Evolutionary conservation across 2,329 filamentous ascomycete genomes (phyloP).

Genomic region (Thermoascus crustaceus): DNA sequence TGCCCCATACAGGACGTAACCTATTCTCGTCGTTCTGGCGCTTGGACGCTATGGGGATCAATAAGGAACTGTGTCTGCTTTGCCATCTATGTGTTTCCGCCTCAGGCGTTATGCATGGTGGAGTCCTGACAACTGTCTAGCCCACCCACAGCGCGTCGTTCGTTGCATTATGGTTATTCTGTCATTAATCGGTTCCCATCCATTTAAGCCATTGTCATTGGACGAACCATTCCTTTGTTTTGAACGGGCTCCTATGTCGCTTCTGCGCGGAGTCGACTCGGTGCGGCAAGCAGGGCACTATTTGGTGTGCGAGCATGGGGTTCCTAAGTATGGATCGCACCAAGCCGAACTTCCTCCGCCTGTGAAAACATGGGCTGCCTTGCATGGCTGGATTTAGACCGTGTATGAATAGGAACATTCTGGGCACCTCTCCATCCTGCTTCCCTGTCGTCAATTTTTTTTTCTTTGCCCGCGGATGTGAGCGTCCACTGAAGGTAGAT

Average conservation of each 20-base stretch:
- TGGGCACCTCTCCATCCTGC: neutral
- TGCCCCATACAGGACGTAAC: no score
- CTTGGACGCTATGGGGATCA: slow-evolving; percentile 3
- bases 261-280: slow-evolving; percentile 2
- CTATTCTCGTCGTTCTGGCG: neutral
- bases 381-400: neutral
- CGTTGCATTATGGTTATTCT: neutral
- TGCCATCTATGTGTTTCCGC: slow-evolving; percentile 9
- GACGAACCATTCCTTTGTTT: slow-evolving; percentile 2
- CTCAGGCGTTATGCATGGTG: slow-evolving; percentile 14
- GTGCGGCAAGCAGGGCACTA: neutral
- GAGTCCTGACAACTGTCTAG: slow-evolving; percentile 19
- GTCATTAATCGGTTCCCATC: slow-evolving; percentile 5
- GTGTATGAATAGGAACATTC: slow-evolving; percentile 2
- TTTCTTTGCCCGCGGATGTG: slow-evolving; percentile 2
- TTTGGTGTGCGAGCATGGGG: slow-evolving; percentile 1
- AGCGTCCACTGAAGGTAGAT: slow-evolving; percentile 1
- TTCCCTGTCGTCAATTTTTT: slow-evolving; percentile 1
- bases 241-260: neutral
- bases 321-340: slow-evolving; percentile 2
- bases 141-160: slow-evolving; percentile 11
- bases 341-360: slow-evolving; percentile 1
- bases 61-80: slow-evolving; percentile 3
- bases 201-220: neutral
- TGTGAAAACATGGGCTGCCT: no score